Conservation (phyloP, 768 basidiomycete genomes). For the Cystofilobasidium capitatum region DNA sequence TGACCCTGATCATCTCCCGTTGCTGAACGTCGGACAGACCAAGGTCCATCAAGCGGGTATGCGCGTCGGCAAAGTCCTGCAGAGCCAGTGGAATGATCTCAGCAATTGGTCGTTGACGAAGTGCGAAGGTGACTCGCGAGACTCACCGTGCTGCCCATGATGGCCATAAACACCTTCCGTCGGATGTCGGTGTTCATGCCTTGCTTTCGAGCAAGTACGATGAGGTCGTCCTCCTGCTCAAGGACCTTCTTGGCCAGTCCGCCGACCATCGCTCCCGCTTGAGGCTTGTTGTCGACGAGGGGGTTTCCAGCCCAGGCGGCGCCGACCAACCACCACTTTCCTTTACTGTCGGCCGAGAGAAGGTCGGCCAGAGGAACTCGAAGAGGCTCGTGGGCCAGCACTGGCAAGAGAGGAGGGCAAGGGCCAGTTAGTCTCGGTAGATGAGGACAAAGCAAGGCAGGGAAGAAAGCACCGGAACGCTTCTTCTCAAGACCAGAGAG, state of each 20-base stretch:
- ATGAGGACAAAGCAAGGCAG: neutral
- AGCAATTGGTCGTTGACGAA: neutral
- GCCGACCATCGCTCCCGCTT: slow-evolving; percentile 5
- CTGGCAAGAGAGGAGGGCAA: slow-evolving; percentile 42
- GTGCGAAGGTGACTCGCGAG: neutral
- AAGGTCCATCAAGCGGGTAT: slow-evolving; percentile 74
- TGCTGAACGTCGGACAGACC: slow-evolving; percentile 81
- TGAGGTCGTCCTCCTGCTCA: slow-evolving; percentile 42
- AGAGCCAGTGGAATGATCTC: neutral
- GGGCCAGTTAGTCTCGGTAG: slow-evolving; percentile 5
- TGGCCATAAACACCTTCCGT: slow-evolving; percentile 76
- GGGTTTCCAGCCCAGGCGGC: slow-evolving; percentile 94
- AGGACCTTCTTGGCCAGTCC: slow-evolving; percentile 27
- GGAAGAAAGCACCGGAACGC: slow-evolving; percentile 47
- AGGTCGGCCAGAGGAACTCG: slow-evolving; percentile 79
- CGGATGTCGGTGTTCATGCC: slow-evolving; percentile 99
- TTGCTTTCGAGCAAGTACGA: slow-evolving; percentile 79
- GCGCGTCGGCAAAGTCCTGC: slow-evolving; percentile 94
- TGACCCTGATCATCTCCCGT: slow-evolving; percentile 84
- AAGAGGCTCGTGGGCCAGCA: slow-evolving; percentile 72
- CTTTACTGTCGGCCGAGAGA: slow-evolving; percentile 68
- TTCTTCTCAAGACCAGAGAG: slow-evolving; percentile 65
- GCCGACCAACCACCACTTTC: slow-evolving; percentile 98
- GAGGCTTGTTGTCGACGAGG: slow-evolving; percentile 51
- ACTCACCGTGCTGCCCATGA: slow-evolving; percentile 90